Base-by-base conservation (phyloP, 495 filamentous ascomycete genomes). In the Jackrogersella minutella region DNA sequence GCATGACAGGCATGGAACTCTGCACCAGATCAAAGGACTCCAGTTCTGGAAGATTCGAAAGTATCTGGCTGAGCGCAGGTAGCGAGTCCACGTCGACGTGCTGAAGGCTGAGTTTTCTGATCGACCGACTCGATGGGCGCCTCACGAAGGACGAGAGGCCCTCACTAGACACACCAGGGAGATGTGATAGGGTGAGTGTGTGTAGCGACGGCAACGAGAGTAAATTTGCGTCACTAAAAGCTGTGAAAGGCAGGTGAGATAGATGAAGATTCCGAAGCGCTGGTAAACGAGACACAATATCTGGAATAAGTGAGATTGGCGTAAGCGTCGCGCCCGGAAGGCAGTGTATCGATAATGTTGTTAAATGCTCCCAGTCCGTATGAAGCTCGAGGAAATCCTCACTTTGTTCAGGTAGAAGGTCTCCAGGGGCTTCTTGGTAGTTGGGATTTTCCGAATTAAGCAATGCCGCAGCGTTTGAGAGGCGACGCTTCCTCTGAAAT, bases 141-240 rank as follows among this genome's bases (percentile, higher is more conserved):
- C 87, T 84, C 2, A 88, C 86, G 59, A 92, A 92, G 36, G 87
- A 84, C 0, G 87, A 86, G 34, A 97, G 84, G n/a, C 92, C 93
- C 43, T 80, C 77, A 58, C 89, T 89, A 8, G 91, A 93, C 31
- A 97, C 73, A 9, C 93, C 93, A 3, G 88, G 84, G 9, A 96
- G 85, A 64, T 88, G 85, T 54, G 91, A 87, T 26, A 97, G 81
- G 5, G 91, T 86, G 10, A 97, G 83, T 5, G 87, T 92, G 44
- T 88, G 82, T 22, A 97, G 78, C 2, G 86, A 71, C 0, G 93
- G 93, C 1, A 97, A 80, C 11, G 85, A 84, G 43, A 90, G 78
- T 47, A 96, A 76, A 52, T 87, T 87, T 53, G 59, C 62, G 70
- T 96, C 88, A 56, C 88, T 87, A 76, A 96, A 96, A 24, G 90